Conservation (phyloP, 2,329 filamentous ascomycete genomes). For the Lasiodiplodia sp. region DNA sequence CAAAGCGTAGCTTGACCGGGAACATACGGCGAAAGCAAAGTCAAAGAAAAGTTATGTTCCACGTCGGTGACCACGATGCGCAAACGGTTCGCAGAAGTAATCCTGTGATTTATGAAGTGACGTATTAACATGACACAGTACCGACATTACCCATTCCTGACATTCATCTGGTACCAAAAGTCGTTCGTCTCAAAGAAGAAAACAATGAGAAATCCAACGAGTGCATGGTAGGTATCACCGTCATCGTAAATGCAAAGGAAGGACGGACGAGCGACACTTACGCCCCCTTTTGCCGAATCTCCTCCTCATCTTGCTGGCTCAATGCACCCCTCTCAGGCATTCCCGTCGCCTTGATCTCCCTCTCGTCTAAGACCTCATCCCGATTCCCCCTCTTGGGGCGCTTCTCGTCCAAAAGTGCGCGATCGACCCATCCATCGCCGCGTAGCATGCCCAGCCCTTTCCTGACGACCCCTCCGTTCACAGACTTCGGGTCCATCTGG, state of each 20-base stretch:
- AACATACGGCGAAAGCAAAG: slow-evolving; percentile 22
- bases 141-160: neutral
- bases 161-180: neutral
- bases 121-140: slow-evolving; percentile 5
- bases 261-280: slow-evolving; percentile 17
- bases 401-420: slow-evolving; percentile 42
- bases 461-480: slow-evolving; percentile 71
- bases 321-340: slow-evolving; percentile 12
- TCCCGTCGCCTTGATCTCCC: slow-evolving; percentile 23
- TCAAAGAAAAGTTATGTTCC: slow-evolving; percentile 15
- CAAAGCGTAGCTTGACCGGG: neutral
- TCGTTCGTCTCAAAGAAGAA: neutral
- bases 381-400: slow-evolving; percentile 28
- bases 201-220: neutral
- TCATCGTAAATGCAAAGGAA: neutral
- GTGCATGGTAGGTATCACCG: slow-evolving; percentile 1
- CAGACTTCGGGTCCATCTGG: slow-evolving; percentile 71
- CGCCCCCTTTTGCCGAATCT: slow-evolving; percentile 12
- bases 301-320: slow-evolving; percentile 13
- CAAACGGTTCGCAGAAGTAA: slow-evolving; percentile 10
- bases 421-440: slow-evolving; percentile 78
- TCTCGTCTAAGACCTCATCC: slow-evolving; percentile 29
- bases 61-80: slow-evolving; percentile 23
- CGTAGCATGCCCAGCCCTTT: slow-evolving; percentile 77
- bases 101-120: slow-evolving; percentile 7